Evolutionary conservation across 2,329 filamentous ascomycete genomes (phyloP).

Genomic region (Phaeomoniella chlamydospora): DNA sequence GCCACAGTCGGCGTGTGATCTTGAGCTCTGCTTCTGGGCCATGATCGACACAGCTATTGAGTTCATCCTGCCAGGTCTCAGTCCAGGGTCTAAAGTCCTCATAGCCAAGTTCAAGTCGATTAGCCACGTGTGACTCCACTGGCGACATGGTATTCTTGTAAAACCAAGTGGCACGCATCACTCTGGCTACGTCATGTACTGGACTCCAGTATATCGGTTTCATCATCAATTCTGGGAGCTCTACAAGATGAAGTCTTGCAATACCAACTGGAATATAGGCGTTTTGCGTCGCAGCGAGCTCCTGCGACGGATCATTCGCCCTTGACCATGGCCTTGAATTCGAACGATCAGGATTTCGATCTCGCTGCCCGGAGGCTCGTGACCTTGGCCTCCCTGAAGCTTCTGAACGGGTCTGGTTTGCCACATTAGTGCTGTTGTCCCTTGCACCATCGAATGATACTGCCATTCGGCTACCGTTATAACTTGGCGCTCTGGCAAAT

Average conservation of each 20-base stretch:
- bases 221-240: slow-evolving; percentile 72
- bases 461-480: slow-evolving; percentile 5
- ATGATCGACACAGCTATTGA: slow-evolving; percentile 79
- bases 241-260: slow-evolving; percentile 79
- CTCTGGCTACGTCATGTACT: slow-evolving; percentile 71
- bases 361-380: no score
- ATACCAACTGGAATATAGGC: slow-evolving; percentile 69
- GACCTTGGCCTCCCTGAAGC: no score
- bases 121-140: slow-evolving; percentile 71
- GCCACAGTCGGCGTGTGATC: slow-evolving; percentile 72
- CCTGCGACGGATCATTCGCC: slow-evolving; percentile 4
- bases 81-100: slow-evolving; percentile 76
- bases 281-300: slow-evolving; percentile 17
- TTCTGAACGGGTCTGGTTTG: neutral
- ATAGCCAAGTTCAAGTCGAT: slow-evolving; percentile 86
- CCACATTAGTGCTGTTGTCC: neutral
- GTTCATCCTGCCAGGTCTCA: slow-evolving; percentile 81
- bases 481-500: slow-evolving; percentile 27
- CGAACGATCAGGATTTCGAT: slow-evolving; percentile 1
- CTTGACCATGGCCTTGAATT: slow-evolving; percentile 4
- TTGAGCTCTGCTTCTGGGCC: slow-evolving; percentile 86
- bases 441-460: neutral
- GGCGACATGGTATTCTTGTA: slow-evolving; percentile 92
- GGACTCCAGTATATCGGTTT: slow-evolving; percentile 97
- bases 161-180: slow-evolving; percentile 88